These are phyloP conservation scores for Dissophora ornata DNA, from an alignment of 192 early-diverging fungal genomes.

Conservation along the genomic window DNA sequence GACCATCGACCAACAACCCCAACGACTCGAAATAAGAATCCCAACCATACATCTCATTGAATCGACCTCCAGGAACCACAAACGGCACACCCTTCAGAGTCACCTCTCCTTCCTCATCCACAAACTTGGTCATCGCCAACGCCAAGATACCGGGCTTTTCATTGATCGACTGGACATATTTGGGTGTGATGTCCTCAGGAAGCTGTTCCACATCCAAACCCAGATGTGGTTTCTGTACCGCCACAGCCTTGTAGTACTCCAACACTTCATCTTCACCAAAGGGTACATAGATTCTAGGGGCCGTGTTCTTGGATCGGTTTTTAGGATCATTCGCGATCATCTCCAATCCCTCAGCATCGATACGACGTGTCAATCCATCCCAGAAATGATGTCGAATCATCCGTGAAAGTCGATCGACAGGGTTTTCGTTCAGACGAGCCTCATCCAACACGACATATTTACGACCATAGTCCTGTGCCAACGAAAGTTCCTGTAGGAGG, in stretches of 20 bases:
- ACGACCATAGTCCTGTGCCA: constrained; percentile 89
- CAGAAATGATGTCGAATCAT: constrained; percentile 96
- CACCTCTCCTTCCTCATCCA: constrained; percentile 62
- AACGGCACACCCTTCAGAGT: constrained; percentile 87
- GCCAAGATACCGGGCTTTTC: constrained; percentile 91
- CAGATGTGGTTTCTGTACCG: constrained; percentile 73
- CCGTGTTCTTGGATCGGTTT: constrained; percentile 79
- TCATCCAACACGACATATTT: constrained; percentile 93
- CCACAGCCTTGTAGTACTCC: constrained; percentile 84
- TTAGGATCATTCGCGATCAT: constrained; percentile 94
- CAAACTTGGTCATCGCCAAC: constrained; percentile 69
- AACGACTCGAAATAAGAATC: constrained; percentile 95
- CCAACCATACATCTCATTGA: constrained; percentile 99
- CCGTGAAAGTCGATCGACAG: constrained; percentile 87
- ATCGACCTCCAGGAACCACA: constrained; percentile 98
- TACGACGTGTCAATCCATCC: constrained; percentile 92
- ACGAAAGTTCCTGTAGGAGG: constrained; percentile 92
- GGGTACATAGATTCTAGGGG: constrained; percentile 94
- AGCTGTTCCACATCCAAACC: constrained; percentile 83
- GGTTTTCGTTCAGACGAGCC: constrained; percentile 92
- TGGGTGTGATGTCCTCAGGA: constrained; percentile 87
- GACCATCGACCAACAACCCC: constrained; percentile 88
- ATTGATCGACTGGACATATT: constrained; percentile 94
- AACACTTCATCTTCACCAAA: constrained; percentile 79
- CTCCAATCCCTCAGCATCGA: constrained; percentile 87